Percentiles rank a stretch among this genome's conserved stretches.
phyloP scores from a whole-genome alignment of 164 flowering plant species.

The Umbellularia californica region DNA sequence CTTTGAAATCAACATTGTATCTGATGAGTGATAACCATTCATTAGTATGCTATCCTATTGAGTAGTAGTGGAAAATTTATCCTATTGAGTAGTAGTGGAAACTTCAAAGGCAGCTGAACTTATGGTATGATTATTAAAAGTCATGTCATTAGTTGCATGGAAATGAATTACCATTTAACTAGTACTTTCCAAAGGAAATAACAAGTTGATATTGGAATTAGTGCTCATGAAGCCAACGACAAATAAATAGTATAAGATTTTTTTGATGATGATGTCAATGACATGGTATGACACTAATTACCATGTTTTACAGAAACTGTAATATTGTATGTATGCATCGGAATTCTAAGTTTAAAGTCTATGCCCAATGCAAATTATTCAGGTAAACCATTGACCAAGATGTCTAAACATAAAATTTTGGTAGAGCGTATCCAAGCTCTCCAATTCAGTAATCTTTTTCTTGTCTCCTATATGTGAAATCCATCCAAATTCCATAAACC shows the following conservation, averaged over 20 bases:
- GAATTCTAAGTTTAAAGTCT: background rate
- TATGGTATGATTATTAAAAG: background rate
- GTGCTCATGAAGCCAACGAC: too few species aligned
- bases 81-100: background rate
- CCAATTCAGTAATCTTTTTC: too few species aligned
- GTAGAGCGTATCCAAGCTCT: background rate
- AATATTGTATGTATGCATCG: too few species aligned
- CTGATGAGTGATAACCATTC: background rate
- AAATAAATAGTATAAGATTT: too few species aligned
- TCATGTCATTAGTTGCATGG: background rate
- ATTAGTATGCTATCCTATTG: background rate
- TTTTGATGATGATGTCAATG: too few species aligned
- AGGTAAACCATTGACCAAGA: background rate
- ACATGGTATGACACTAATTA: too few species aligned
- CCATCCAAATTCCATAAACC: too few species aligned
- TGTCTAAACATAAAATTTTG: background rate
- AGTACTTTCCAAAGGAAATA: too few species aligned
- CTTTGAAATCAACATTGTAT: background rate
- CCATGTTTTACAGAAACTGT: too few species aligned
- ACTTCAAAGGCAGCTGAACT: background rate
- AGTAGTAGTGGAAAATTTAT: background rate
- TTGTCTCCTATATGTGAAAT: too few species aligned
- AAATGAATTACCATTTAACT: background rate
- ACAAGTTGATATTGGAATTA: too few species aligned
- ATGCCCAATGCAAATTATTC: background rate